Conservation (phyloP, 2,329 filamentous ascomycete species). For the Clonostachys rosea region DNA sequence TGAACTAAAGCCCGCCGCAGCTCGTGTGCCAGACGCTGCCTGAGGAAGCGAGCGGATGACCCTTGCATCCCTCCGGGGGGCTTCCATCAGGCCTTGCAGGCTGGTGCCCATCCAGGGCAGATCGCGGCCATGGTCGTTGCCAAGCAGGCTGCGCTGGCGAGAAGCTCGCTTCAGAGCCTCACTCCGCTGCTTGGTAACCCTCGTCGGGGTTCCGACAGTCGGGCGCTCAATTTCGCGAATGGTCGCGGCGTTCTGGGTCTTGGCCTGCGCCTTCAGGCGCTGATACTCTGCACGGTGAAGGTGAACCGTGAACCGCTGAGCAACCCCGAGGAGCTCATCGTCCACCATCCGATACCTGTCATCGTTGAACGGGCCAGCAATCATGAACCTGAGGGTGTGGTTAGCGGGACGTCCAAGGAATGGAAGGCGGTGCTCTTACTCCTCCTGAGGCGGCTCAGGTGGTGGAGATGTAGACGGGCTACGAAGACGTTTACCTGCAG, state of each 20-base stretch:
- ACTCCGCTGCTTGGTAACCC: constrained; percentile 11
- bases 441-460: constrained; percentile 39
- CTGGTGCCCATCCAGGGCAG: constrained; percentile 20
- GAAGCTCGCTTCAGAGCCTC: constrained; percentile 9
- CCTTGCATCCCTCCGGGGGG: constrained; percentile 21
- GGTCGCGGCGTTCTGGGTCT: constrained; percentile 45
- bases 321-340: constrained; percentile 68
- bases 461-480: constrained; percentile 48
- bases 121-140: constrained; percentile 1
- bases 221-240: constrained; percentile 48
- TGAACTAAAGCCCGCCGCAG: constrained; percentile 17
- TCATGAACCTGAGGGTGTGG: constrained; percentile 50
- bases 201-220: constrained; percentile 32
- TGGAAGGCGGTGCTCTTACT: constrained; percentile 19
- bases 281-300: constrained; percentile 75
- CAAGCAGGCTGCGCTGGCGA: constrained; percentile 15
- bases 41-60: not conserved
- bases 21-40: constrained; percentile 11
- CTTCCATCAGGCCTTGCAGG: constrained; percentile 37
- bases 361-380: constrained; percentile 58
- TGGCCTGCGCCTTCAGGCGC: constrained; percentile 55
- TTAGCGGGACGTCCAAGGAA: not conserved
- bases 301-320: constrained; percentile 67
- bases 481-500: constrained; percentile 10
- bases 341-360: constrained; percentile 80